Evolutionary conservation across 2,329 filamentous ascomycete species (phyloP).

Genomic region (Saccharata proteae): DNA sequence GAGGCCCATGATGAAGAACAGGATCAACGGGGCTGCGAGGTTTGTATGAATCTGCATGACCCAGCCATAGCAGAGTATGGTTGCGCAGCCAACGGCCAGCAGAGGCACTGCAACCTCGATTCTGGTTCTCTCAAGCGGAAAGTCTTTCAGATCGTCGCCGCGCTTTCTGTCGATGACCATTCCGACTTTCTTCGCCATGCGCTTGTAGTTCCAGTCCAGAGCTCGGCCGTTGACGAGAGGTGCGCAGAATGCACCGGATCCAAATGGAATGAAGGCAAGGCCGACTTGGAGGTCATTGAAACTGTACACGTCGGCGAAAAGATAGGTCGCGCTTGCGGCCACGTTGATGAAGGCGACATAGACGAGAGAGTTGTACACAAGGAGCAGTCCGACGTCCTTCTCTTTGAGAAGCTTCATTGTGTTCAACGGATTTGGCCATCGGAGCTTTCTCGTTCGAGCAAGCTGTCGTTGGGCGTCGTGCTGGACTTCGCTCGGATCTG

Average conservation of each 20-base stretch:
- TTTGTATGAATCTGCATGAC: slow-evolving; percentile 17
- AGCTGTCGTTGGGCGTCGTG: slow-evolving; percentile 14
- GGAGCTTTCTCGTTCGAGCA: slow-evolving; percentile 20
- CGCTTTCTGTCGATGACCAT: slow-evolving; percentile 48
- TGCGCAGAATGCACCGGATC: slow-evolving; percentile 24
- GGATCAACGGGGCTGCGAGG: slow-evolving; percentile 27
- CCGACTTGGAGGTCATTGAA: slow-evolving; percentile 37
- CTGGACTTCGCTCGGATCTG: slow-evolving; percentile 14
- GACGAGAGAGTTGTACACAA: slow-evolving; percentile 24
- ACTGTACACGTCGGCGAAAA: slow-evolving; percentile 33
- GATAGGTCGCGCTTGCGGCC: slow-evolving; percentile 29
- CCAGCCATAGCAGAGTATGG: slow-evolving; percentile 28
- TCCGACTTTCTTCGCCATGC: slow-evolving; percentile 48
- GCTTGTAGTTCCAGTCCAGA: slow-evolving; percentile 60
- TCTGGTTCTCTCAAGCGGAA: slow-evolving; percentile 35
- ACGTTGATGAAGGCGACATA: slow-evolving; percentile 33
- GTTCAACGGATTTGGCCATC: slow-evolving; percentile 33
- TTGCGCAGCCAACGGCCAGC: slow-evolving; percentile 19
- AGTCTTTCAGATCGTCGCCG: slow-evolving; percentile 34
- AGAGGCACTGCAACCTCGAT: slow-evolving; percentile 24
- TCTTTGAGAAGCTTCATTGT: slow-evolving; percentile 28
- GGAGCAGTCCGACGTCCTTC: slow-evolving; percentile 27
- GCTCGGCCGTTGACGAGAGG: slow-evolving; percentile 38
- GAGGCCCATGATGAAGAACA: slow-evolving; percentile 40
- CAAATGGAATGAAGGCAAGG: slow-evolving; percentile 27